Evolutionary conservation across 495 filamentous ascomycete species (phyloP), one percentile per base, ranked within the genome.

Genomic region (Darksidea phi): DNA sequence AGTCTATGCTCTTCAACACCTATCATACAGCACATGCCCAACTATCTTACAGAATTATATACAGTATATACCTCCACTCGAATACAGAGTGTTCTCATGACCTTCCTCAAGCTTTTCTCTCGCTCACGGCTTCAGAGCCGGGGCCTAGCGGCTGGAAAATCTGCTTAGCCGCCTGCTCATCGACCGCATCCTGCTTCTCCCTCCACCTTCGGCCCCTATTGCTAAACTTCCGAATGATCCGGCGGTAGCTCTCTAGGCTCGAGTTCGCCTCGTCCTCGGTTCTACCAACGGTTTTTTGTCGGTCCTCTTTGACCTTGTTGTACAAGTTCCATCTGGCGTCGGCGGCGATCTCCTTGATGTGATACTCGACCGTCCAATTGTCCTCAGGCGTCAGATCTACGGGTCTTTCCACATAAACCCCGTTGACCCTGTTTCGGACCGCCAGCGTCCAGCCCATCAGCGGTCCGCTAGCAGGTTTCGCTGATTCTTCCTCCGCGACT

Each of bases 331-430:
- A 65, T 2, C 70, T 48, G 0, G 52, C 20, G 0, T 64, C 57
- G 0, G 66, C 36, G 1, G 55, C 10, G 54, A 86, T 65, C 67
- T 94, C 88, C 45, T 78, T 73, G 28, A 96, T 70, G 23, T 82
- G 77, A 72, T 95, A 96, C 55, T 95, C 85, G 38, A 97, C 74
- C 0, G 73, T 72, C 93, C 94, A 98, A 1, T 74, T 71, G 62
- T 92, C 83, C 0, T 61, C 12, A 13, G 73, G 47, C 0, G 28
- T 63, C 42, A 95, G 70, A 0, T 77, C 47, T 0, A 70, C 49
- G 0, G 90, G 89, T 1, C 91, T 84, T 0, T 72, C 58, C 8
- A 91, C 85, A 52, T 79, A 76, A 17, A 74, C 49, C 23, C 80
- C 84, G 72, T 96, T 90, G 54, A 96, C 80, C 56, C 79, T 81